Conservation (phyloP, 768 basidiomycete species). For the Phlebiopsis flavidoalba region DNA sequence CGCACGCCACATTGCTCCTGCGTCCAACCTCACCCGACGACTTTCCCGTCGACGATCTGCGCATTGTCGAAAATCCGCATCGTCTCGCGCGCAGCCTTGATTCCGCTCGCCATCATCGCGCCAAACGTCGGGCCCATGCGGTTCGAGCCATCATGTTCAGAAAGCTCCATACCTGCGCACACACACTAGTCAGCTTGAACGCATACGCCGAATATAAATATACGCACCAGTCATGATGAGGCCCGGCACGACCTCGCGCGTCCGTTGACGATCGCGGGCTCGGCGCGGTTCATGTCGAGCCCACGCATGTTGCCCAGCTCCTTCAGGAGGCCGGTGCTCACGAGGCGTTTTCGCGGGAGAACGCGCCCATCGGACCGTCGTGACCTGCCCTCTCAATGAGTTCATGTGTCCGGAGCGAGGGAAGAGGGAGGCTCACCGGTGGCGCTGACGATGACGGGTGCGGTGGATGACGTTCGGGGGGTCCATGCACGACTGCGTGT, state of each 20-base stretch:
- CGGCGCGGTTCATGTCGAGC: conserved; percentile 78
- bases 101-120: conserved; percentile 74
- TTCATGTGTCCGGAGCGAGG: background rate
- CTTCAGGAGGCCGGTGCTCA: conserved; percentile 67
- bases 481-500: conserved; percentile 66
- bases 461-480: conserved; percentile 78
- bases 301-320: conserved; percentile 78
- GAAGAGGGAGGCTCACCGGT: conserved; percentile 38
- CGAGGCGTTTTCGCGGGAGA: conserved; percentile 75
- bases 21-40: conserved; percentile 20
- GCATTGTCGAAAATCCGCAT: conserved; percentile 28
- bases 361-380: conserved; percentile 70
- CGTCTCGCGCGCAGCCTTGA: conserved; percentile 38
- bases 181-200: background rate
- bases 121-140: conserved; percentile 70
- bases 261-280: conserved; percentile 77
- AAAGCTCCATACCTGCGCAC: conserved; percentile 69
- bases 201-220: background rate
- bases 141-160: conserved; percentile 75
- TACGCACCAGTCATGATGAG: conserved; percentile 68
- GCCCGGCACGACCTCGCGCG: conserved; percentile 72
- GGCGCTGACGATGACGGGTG: conserved; percentile 65
- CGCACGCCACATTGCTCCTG: too few relatives aligned
- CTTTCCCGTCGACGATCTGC: conserved; percentile 32
- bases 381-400: conserved; percentile 1